Evolutionary conservation across 2,329 filamentous ascomycete species (phyloP).

Genomic region (Grosmannia clavigera): DNA sequence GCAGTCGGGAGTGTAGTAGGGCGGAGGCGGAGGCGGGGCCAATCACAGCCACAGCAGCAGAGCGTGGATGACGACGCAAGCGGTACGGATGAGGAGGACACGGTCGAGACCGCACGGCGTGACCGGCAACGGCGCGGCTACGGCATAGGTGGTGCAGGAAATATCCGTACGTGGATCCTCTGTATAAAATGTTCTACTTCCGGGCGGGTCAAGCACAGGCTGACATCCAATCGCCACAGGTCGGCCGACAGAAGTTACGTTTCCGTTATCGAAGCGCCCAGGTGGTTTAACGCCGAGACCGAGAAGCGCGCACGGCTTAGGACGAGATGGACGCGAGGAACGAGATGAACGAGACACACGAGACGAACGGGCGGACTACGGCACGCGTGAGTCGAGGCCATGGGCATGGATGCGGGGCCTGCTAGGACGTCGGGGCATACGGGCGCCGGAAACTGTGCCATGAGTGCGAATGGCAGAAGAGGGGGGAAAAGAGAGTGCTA

Average conservation of each 20-base stretch:
- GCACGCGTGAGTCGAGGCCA: not conserved
- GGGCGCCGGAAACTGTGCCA: not conserved
- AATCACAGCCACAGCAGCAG: not conserved
- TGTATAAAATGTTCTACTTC: not conserved
- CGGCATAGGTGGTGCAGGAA: slow-evolving; percentile 27
- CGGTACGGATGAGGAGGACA: not conserved
- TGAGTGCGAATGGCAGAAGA: not conserved
- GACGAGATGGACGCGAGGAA: not conserved
- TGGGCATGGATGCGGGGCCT: slow-evolving; percentile 8
- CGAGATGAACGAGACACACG: not conserved
- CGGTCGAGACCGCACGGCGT: slow-evolving; percentile 15
- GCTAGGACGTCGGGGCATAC: not conserved
- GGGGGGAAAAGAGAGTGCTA: not conserved
- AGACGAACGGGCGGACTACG: not conserved
- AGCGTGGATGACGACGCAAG: not conserved
- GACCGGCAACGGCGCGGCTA: slow-evolving; percentile 24
- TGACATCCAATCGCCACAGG: not conserved
- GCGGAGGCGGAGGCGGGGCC: not conserved
- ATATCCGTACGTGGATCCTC: slow-evolving; percentile 23
- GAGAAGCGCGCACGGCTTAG: not conserved
- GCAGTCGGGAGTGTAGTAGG: not conserved
- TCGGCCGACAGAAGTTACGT: not conserved
- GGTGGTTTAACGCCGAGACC: not conserved
- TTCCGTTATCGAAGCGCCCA: not conserved
- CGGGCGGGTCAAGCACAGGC: not conserved